Evolutionary conservation across 164 flowering plant species (phyloP), one percentile per base, ranked within the genome.

Genomic region (Magnolia changhungtana): DNA sequence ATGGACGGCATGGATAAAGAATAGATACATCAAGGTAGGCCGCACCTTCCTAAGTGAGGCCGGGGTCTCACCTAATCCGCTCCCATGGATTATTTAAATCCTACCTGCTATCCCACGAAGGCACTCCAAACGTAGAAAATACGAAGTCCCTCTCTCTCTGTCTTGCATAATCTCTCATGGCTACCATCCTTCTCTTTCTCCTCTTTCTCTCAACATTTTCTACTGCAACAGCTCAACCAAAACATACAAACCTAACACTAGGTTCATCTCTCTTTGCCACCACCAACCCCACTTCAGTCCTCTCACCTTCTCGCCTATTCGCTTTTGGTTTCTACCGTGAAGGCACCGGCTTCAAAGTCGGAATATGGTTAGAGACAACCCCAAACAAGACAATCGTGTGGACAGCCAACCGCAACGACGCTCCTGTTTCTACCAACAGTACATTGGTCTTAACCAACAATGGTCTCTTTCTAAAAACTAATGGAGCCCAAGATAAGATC

Each of bases 241-340:
- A 8, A 55, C n/a, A 3, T 4, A 23, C 77, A 51, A 78, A 75
- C 66, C 74, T 82, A 19, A 49, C 21, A 51, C 10, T 21, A 4
- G 76, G 76, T 59, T 78, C 80, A 5, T 50, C 78, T 20, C 76
- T 82, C 21, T 68, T 65, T 2, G 73, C 82, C n/a, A 71, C 45
- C 52, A 66, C 29, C 50, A 63, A 64, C 64, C 24, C 80, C 6
- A 61, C 52, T 20, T 72, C 66, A 27, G 75, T 79, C 77, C 18
- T 49, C 3, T 82, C 85, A 7, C 50, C 20, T 23, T 82, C 82
- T 7, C 80, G 85, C 29, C 51, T 5, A 1, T 83, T 80, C 18
- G 83, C 80, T n/a, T 76, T 83, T 16, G 85, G 85, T 3, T 83
- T 83, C 75, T 83, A 80, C 61, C 69, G 20, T 4, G 8, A 72